Conservation (phyloP, 768 basidiomycete species). For the Suillus brevipes region DNA sequence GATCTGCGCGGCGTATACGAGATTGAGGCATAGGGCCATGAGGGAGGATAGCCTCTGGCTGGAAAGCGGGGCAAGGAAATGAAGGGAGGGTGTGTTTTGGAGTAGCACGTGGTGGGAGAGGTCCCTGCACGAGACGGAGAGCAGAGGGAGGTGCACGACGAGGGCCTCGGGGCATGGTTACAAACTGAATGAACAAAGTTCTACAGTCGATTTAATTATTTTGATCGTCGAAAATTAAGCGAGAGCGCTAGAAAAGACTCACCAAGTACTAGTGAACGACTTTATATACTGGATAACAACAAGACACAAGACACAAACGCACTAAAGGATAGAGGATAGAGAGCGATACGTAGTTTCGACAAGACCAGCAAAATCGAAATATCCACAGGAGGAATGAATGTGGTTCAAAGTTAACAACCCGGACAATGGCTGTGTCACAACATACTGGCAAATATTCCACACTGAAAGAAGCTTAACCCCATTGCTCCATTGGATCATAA, state of each 20-base stretch:
- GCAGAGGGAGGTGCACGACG: constrained; percentile 62
- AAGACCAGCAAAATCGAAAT: background rate
- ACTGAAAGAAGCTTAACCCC: background rate
- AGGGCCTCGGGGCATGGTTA: constrained; percentile 51
- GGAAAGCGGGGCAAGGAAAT: constrained; percentile 56
- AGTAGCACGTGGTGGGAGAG: constrained; percentile 57
- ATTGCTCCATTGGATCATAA: background rate
- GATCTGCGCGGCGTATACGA: constrained; percentile 15
- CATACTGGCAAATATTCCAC: background rate
- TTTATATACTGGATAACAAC: background rate
- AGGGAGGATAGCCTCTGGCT: constrained; percentile 31
- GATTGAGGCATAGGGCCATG: constrained; percentile 21
- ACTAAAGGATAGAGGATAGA: background rate
- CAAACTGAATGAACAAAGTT: background rate
- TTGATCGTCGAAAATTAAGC: background rate
- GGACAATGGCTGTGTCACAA: background rate
- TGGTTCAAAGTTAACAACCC: background rate
- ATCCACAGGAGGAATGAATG: background rate
- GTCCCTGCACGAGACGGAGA: constrained; percentile 61
- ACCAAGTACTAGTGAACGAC: background rate
- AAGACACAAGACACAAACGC: background rate
- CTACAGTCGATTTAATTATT: background rate
- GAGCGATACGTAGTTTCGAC: background rate
- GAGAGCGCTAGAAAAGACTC: background rate
- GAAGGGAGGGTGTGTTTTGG: constrained; percentile 69